A percentile compares a stretch with the other conserved stretches of the same genome.
Evolutionary conservation across 768 basidiomycete species (phyloP).

Genomic region (Coprinellus micaceus): DNA sequence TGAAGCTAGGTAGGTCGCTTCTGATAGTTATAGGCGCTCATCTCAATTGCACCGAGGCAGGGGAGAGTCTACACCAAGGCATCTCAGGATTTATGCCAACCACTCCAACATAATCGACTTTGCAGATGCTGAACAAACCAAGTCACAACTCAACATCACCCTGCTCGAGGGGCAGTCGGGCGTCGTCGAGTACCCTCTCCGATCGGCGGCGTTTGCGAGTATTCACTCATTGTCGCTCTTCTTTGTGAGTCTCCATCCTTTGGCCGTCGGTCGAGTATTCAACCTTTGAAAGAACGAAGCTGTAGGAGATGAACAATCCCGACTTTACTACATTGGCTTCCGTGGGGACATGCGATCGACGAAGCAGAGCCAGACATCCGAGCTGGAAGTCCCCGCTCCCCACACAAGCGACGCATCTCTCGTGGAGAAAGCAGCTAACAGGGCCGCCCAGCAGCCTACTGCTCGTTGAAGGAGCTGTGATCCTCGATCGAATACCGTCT

Average conservation of each 20-base stretch:
- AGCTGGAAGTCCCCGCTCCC: constrained; percentile 74
- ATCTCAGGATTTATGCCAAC: constrained; percentile 73
- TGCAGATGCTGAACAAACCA: constrained; percentile 61
- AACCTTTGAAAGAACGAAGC: constrained; percentile 52
- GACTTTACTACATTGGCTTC: constrained; percentile 81
- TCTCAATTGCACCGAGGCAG: too few relatives aligned
- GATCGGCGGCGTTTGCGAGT: constrained; percentile 72
- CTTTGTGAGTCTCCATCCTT: constrained; percentile 56
- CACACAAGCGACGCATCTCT: constrained; percentile 72
- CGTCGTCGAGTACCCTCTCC: constrained; percentile 74
- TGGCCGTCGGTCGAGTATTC: constrained; percentile 1
- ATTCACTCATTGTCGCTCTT: constrained; percentile 71
- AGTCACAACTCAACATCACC: constrained; percentile 67
- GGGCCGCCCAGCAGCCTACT: constrained; percentile 59
- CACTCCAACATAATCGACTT: constrained; percentile 75
- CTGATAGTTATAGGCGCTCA: too few relatives aligned
- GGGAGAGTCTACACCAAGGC: constrained; percentile 73
- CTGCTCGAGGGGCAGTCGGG: constrained; percentile 67
- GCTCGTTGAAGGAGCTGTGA: constrained; percentile 37
- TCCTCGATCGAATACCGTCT: too few relatives aligned
- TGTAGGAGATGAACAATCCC: constrained; percentile 57
- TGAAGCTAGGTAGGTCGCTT: constrained; percentile 63
- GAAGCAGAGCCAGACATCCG: constrained; percentile 56
- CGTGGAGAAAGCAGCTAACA: constrained; percentile 56
- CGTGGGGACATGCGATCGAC: constrained; percentile 61